Percentiles rank a stretch among this genome's conserved stretches.
These are phyloP conservation scores for Castanopsis chinensis DNA, from an alignment of 306 rosid genomes.

Conservation along the genomic window DNA sequence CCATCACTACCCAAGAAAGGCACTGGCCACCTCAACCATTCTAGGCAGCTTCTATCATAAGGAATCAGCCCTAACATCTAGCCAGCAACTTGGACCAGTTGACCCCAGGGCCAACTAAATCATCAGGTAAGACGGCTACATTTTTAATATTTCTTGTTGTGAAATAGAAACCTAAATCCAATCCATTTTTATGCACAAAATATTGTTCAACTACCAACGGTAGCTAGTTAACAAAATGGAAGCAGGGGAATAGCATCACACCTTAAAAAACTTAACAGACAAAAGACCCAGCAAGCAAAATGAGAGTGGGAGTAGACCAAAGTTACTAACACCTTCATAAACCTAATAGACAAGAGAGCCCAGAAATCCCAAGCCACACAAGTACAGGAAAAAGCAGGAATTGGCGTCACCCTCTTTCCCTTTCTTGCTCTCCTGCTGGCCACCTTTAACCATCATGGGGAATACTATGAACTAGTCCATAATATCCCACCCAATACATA, in stretches of 20 bases:
- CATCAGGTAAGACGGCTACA: background rate
- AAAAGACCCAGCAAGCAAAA: background rate
- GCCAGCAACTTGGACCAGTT: background rate
- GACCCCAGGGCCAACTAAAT: background rate
- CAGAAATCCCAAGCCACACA: background rate
- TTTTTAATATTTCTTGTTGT: background rate
- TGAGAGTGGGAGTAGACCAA: background rate
- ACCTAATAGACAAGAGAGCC: background rate
- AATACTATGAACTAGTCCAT: background rate
- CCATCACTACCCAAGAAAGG: background rate
- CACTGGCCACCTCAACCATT: no score
- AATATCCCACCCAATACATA: background rate
- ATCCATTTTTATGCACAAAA: background rate
- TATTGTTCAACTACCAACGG: background rate
- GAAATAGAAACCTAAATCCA: background rate
- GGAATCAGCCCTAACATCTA: background rate
- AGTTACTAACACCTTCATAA: background rate
- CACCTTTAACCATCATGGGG: no score
- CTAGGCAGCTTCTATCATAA: background rate
- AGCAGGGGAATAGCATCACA: background rate
- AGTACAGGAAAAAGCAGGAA: background rate
- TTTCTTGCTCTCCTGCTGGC: background rate
- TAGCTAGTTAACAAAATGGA: background rate
- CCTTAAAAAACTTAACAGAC: background rate
- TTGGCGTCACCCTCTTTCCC: background rate